Conservation (phyloP, 495 filamentous ascomycete species). For the Parathielavia appendiculata region DNA sequence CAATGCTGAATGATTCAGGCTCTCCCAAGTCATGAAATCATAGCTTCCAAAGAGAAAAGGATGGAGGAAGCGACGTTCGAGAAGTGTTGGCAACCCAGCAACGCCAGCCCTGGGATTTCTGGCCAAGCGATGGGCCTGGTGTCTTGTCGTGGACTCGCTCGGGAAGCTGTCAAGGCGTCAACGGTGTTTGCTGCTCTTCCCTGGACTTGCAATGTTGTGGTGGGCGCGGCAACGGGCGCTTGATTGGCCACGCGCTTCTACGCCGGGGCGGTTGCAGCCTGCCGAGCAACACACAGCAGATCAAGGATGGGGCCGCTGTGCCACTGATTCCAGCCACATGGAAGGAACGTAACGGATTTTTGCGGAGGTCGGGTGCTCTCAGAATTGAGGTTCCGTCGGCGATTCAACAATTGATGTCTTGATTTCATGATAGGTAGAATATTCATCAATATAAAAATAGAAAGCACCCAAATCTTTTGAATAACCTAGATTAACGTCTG, state of each 20-base stretch:
- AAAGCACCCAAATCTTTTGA: too few species aligned
- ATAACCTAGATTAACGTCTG: too few species aligned
- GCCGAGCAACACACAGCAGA: slow-evolving; percentile 22
- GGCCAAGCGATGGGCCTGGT: slow-evolving; percentile 4
- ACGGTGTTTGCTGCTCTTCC: slow-evolving; percentile 14
- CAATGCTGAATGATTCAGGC: slow-evolving; percentile 18
- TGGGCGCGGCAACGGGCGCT: slow-evolving; percentile 20
- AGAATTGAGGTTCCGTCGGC: too few species aligned
- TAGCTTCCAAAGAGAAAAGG: slow-evolving; percentile 17
- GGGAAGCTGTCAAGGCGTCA: slow-evolving; percentile 24
- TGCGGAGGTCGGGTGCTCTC: too few species aligned
- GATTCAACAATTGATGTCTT: too few species aligned
- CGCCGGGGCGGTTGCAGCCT: slow-evolving; percentile 21
- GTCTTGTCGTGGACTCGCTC: slow-evolving; percentile 1
- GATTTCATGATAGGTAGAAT: too few species aligned
- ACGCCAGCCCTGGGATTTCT: slow-evolving; percentile 14
- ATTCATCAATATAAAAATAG: too few species aligned
- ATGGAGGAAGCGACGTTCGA: slow-evolving; percentile 11
- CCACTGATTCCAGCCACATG: slow-evolving; percentile 21
- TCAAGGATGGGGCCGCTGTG: slow-evolving; percentile 3
- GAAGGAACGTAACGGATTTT: too few species aligned
- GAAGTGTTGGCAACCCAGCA: slow-evolving; percentile 2
- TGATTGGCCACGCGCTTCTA: slow-evolving; percentile 28
- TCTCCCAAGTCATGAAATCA: slow-evolving; percentile 11
- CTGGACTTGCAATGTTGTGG: slow-evolving; percentile 34